Base-by-base conservation (phyloP, 2,329 filamentous ascomycete species). In the Fusarium papillatum region DNA sequence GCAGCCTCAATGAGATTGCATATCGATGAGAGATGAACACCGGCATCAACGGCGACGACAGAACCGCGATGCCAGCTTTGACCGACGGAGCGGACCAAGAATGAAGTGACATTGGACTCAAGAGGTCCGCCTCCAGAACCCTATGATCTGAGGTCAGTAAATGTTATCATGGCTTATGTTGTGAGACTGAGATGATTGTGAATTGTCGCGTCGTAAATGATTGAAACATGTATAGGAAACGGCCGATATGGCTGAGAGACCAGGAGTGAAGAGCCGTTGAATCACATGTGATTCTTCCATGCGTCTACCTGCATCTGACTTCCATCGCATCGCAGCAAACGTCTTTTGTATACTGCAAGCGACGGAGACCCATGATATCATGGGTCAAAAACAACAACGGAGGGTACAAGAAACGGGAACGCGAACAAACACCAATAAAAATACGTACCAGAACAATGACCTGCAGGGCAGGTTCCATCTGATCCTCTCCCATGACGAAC, bases 11-110 rank as follows among this genome's bases (percentile, higher is more conserved):
- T 88, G 60, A 98, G 94, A 60, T 91, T 90, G n/a, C 92, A 91
- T 68, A 99, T 98, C 67, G 95, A 92, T 34, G 95, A 92, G 48
- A 99, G 90, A 82, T 98, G 94, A 38, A 96, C 95, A 60, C 97
- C 97, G 13, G 95, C 96, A 86, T 99, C 97, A 64, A 99, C 93
- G n/a, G 96, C 95, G 34, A 98, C 88, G 48, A 98, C 84, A 0
- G 95, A 98, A 55, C 94, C 93, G 79, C 93, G 94, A 61, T 90
- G 87, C 97, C 97, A 99, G 73, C 92, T 90, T 64, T 93, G 91
- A 36, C 93, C 90, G 13, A 93, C 89, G 7, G 96, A 96, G 59
- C 96, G 93, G 59, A 98, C 95, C 24, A 99, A 90, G 69, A 98
- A 92, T 4, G 95, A 95, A 0, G 96, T 98, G 29, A 95, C 94